Percentiles rank a stretch among this genome's conserved stretches.
Conservation (phyloP, 2,329 filamentous ascomycete species). For the Sporothrix brunneoviolacea region DNA sequence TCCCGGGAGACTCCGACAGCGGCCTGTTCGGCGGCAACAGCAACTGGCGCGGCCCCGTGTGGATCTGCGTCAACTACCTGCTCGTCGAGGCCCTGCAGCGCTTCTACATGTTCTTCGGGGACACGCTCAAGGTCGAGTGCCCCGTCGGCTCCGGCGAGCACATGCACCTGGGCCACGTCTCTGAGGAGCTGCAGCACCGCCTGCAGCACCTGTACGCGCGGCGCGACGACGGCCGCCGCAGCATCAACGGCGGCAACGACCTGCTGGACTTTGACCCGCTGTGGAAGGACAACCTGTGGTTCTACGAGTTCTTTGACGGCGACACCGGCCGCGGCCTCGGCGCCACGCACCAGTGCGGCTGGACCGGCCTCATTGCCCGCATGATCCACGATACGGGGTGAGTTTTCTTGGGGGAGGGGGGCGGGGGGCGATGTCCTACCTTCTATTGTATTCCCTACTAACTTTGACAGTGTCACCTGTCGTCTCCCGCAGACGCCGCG, state of each 20-base stretch:
- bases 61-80: slow-evolving; percentile 93
- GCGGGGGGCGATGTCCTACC: too few species aligned
- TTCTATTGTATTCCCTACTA: not conserved
- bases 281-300: slow-evolving; percentile 93
- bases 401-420: too few species aligned
- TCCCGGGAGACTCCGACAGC: slow-evolving; percentile 93
- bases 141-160: slow-evolving; percentile 87
- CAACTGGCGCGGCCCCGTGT: slow-evolving; percentile 94
- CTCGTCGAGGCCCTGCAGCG: slow-evolving; percentile 90
- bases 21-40: slow-evolving; percentile 94
- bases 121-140: slow-evolving; percentile 82
- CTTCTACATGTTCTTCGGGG: slow-evolving; percentile 94
- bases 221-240: slow-evolving; percentile 76
- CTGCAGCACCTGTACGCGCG: slow-evolving; percentile 86
- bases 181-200: slow-evolving; percentile 90
- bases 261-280: slow-evolving; percentile 83
- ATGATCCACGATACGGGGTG: slow-evolving; percentile 98
- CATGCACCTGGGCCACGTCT: slow-evolving; percentile 93
- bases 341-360: slow-evolving; percentile 90
- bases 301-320: slow-evolving; percentile 96
- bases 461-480: slow-evolving; percentile 62
- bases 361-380: slow-evolving; percentile 91
- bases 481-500: slow-evolving; percentile 89
- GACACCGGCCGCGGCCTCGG: slow-evolving; percentile 84
- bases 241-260: slow-evolving; percentile 80